These are phyloP conservation scores for Aureobasidium mangrovei DNA, from an alignment of 2,329 filamentous ascomycete genomes.

Conservation along the genomic window DNA sequence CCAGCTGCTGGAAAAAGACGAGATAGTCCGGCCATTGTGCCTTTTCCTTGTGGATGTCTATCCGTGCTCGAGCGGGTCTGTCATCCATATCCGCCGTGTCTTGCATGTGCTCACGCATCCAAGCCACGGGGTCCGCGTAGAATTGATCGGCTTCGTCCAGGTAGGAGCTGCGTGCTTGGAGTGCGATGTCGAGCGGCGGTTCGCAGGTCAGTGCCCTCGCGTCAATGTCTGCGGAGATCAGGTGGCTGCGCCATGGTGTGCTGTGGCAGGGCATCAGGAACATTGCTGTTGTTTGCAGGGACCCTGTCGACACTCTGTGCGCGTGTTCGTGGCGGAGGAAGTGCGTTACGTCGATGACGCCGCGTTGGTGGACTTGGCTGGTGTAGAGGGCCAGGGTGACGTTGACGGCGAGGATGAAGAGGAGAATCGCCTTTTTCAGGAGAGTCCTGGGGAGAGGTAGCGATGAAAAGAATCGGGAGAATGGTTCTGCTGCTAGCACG, in stretches of 20 bases:
- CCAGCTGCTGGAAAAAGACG: slow-evolving; percentile 50
- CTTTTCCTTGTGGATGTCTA: slow-evolving; percentile 15
- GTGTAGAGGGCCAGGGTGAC: slow-evolving; percentile 63
- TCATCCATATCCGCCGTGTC: slow-evolving; percentile 4
- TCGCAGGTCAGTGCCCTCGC: slow-evolving; percentile 87
- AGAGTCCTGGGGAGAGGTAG: slow-evolving; percentile 22
- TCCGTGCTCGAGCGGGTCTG: background rate
- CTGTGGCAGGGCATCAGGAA: slow-evolving; percentile 96
- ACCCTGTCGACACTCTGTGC: slow-evolving; percentile 27
- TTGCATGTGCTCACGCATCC: slow-evolving; percentile 36
- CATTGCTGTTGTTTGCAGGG: slow-evolving; percentile 46
- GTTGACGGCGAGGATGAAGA: slow-evolving; percentile 54
- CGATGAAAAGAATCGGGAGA: slow-evolving; percentile 55
- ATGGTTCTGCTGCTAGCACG: slow-evolving; percentile 61
- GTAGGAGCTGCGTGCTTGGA: slow-evolving; percentile 57
- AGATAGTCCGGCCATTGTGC: slow-evolving; percentile 38
- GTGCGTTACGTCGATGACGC: slow-evolving; percentile 62
- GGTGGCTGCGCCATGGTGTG: slow-evolving; percentile 86
- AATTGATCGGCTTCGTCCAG: slow-evolving; percentile 87
- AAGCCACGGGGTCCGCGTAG: slow-evolving; percentile 53
- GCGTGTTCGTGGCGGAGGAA: slow-evolving; percentile 71
- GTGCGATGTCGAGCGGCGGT: slow-evolving; percentile 64
- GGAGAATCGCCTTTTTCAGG: slow-evolving; percentile 44
- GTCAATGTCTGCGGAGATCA: slow-evolving; percentile 63
- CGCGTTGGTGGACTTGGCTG: slow-evolving; percentile 69